These are phyloP conservation scores for Eimeria maxima DNA, from an alignment of 169 alveolate species.

Conservation along the genomic window DNA sequence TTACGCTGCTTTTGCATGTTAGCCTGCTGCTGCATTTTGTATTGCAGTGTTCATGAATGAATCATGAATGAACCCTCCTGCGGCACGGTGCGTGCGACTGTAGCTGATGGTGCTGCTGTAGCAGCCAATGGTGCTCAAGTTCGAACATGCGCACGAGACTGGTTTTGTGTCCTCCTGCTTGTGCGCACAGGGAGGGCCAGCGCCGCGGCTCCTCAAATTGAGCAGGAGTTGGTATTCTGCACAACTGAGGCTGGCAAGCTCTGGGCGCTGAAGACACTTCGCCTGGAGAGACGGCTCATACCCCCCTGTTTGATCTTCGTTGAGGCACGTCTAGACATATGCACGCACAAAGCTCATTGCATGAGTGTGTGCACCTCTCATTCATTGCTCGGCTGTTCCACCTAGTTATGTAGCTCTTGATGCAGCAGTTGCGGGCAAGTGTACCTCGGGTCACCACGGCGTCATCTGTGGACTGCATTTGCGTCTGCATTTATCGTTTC, in stretches of 20 bases:
- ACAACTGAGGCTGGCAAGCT: constrained; percentile 85
- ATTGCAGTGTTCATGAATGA: background rate
- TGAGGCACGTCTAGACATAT: constrained; percentile 46
- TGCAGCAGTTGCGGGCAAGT: background rate
- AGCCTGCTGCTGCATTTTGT: background rate
- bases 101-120: background rate
- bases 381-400: background rate
- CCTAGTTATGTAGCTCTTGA: background rate
- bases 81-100: background rate
- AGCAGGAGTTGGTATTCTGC: constrained; percentile 80
- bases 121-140: background rate
- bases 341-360: background rate
- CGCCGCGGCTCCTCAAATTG: constrained; percentile 83
- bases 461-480: background rate
- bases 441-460: background rate
- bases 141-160: background rate
- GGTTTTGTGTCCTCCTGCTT: background rate
- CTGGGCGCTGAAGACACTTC: constrained; percentile 77
- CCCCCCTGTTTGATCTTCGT: constrained; percentile 84
- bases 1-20: background rate
- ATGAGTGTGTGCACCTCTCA: background rate
- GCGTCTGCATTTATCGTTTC: background rate
- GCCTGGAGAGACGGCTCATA: constrained; percentile 60
- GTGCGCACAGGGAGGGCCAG: constrained; percentile 69
- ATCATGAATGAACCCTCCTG: background rate